Conservation (phyloP, 1,284 basidiomycete genomes). For the Microbotryomycetes sp. region DNA sequence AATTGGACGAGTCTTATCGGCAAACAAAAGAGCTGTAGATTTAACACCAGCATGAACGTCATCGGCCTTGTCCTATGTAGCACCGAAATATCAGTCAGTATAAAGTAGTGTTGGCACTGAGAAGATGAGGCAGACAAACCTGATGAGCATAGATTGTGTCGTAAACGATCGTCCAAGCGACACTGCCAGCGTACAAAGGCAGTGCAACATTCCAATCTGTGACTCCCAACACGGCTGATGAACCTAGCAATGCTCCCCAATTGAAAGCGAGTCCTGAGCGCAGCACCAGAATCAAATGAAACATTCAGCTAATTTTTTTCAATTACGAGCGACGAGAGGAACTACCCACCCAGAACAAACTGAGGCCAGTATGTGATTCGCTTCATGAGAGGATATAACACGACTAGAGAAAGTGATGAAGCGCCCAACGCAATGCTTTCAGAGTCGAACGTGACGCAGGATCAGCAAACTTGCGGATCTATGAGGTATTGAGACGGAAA, state of each 20-base stretch:
- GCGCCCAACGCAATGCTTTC: slow-evolving; percentile 82
- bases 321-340: slow-evolving; percentile 3
- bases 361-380: slow-evolving; percentile 96
- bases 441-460: neutral
- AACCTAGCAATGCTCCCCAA: slow-evolving; percentile 94
- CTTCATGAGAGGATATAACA: slow-evolving; percentile 95
- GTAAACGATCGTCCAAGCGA: slow-evolving; percentile 92
- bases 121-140: slow-evolving; percentile 46
- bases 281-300: neutral
- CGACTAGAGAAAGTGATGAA: slow-evolving; percentile 77
- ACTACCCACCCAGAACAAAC: slow-evolving; percentile 68
- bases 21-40: slow-evolving; percentile 89
- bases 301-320: neutral
- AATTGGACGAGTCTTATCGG: slow-evolving; percentile 65
- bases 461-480: too few relatives aligned
- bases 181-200: slow-evolving; percentile 82
- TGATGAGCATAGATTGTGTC: slow-evolving; percentile 99
- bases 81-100: neutral
- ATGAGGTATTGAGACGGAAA: slow-evolving; percentile 3
- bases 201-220: slow-evolving; percentile 77
- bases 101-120: neutral
- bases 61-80: slow-evolving; percentile 76
- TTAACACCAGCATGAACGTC: slow-evolving; percentile 84
- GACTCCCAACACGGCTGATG: slow-evolving; percentile 81
- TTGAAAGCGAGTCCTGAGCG: slow-evolving; percentile 81